Percentiles rank a stretch among this genome's conserved stretches.
These are phyloP conservation scores for Neurospora intermedia DNA, from an alignment of 495 filamentous ascomycete species.

Conservation along the genomic window DNA sequence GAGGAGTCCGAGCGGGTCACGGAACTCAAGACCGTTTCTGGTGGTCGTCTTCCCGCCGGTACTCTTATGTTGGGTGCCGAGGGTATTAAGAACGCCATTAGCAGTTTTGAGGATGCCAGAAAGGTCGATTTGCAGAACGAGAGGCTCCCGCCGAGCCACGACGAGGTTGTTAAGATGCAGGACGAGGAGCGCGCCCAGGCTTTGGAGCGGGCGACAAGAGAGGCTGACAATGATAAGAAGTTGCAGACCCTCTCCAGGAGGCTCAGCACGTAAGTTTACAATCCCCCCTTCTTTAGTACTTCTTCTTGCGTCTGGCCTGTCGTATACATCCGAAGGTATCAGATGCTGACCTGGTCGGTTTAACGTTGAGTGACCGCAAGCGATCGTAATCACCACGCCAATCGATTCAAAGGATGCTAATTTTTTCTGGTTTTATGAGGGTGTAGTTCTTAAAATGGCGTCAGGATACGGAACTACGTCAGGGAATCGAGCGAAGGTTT, in stretches of 20 bases:
- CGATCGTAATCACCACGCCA: slow-evolving; percentile 5
- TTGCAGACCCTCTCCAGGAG: slow-evolving; percentile 75
- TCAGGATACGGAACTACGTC: background rate
- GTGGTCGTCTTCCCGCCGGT: slow-evolving; percentile 84
- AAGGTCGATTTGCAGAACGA: slow-evolving; percentile 98
- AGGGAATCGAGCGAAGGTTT: background rate
- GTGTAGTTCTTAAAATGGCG: background rate
- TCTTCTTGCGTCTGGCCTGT: background rate
- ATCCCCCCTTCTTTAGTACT: background rate
- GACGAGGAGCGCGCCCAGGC: slow-evolving; percentile 72
- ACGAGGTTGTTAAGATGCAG: slow-evolving; percentile 73
- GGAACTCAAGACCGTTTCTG: slow-evolving; percentile 92
- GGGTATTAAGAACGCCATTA: slow-evolving; percentile 98
- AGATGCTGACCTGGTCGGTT: background rate
- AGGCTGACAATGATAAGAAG: slow-evolving; percentile 85
- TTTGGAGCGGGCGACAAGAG: slow-evolving; percentile 67
- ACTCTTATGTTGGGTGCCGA: slow-evolving; percentile 97
- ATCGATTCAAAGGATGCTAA: background rate
- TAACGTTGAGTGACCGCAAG: slow-evolving; percentile 16
- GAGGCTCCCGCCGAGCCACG: slow-evolving; percentile 79
- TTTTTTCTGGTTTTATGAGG: background rate
- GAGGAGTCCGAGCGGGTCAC: slow-evolving; percentile 96
- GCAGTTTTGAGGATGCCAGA: slow-evolving; percentile 91
- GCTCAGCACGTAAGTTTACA: slow-evolving; percentile 80
- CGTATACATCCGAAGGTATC: background rate